Conservation (phyloP, 441 rosid genomes). For the Gossypium davidsonii region DNA sequence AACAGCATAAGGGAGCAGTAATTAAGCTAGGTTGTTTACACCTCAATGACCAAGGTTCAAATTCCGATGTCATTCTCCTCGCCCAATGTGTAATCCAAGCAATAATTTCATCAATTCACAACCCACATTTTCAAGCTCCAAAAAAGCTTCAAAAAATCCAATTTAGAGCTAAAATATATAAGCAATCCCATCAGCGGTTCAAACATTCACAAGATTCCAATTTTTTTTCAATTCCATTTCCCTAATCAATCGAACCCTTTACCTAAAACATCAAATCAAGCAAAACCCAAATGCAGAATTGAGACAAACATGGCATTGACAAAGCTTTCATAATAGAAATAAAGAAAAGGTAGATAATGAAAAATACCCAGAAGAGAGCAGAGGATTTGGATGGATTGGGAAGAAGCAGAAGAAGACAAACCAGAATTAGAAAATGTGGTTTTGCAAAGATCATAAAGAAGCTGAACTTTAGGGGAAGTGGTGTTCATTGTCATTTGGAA, state of each 20-base stretch:
- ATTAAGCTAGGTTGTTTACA: no score
- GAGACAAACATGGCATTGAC: not conserved
- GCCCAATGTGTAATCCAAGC: not conserved
- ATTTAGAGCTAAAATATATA: not conserved
- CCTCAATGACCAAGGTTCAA: no score
- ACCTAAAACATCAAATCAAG: slow-evolving; percentile 1
- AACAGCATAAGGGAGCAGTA: no score
- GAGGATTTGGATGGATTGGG: slow-evolving; percentile 41
- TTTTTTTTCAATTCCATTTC: not conserved
- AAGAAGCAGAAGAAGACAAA: slow-evolving; percentile 31
- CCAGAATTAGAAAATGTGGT: slow-evolving; percentile 46
- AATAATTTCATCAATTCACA: not conserved
- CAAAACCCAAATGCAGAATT: slow-evolving; percentile 22
- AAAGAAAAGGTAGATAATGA: not conserved
- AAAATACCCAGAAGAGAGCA: slow-evolving; percentile 71
- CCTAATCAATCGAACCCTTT: slow-evolving; percentile 14
- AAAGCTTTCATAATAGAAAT: not conserved
- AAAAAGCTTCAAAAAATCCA: not conserved
- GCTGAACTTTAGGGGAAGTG: slow-evolving; percentile 50
- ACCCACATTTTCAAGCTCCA: not conserved
- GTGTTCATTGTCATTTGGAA: slow-evolving; percentile 35
- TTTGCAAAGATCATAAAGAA: slow-evolving; percentile 57
- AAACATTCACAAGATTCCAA: not conserved
- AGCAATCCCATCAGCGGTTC: no score
- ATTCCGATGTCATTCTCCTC: no score